Evolutionary conservation across 257 asterid species (phyloP).

Genomic region (Forsythia viridissima): DNA sequence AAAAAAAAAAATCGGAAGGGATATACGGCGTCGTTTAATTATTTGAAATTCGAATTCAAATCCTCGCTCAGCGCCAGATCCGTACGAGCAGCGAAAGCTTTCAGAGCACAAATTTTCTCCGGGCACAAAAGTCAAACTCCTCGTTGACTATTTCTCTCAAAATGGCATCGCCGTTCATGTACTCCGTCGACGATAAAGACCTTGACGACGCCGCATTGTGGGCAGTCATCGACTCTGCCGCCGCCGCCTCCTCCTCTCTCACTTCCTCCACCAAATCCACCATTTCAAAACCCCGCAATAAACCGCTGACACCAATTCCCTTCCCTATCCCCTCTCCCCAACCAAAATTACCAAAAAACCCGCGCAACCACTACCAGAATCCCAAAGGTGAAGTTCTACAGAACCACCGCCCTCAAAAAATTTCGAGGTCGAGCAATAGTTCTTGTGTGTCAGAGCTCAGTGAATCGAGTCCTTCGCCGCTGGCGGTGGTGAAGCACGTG

Average conservation of each 20-base stretch:
- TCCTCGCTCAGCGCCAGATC: conserved; percentile 18
- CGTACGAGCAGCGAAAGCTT: neutral
- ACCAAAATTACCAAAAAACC: conserved; percentile 31
- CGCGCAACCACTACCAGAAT: conserved; percentile 36
- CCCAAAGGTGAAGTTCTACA: conserved; percentile 62
- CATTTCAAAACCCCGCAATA: conserved; percentile 39
- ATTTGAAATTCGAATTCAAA: conserved; percentile 22
- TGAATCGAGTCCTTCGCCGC: conserved; percentile 41
- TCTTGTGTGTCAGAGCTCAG: conserved; percentile 34
- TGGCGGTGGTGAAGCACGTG: conserved; percentile 70
- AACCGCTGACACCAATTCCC: conserved; percentile 63
- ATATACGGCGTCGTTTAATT: conserved; percentile 25
- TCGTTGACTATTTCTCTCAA: neutral
- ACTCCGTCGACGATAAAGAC: conserved; percentile 66
- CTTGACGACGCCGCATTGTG: conserved; percentile 93
- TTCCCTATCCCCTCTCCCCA: conserved; percentile 66
- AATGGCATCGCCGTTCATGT: conserved; percentile 50
- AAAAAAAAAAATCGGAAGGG: neutral
- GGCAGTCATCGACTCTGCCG: conserved; percentile 97
- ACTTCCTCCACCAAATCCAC: conserved; percentile 23
- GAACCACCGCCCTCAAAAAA: conserved; percentile 58
- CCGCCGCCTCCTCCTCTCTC: conserved; percentile 64
- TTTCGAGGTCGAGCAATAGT: conserved; percentile 32
- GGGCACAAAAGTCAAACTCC: neutral
- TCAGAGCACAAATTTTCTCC: conserved; percentile 13